Conservation (phyloP, 1,139 yeast genomes). For the Debaryomyces sp. region DNA sequence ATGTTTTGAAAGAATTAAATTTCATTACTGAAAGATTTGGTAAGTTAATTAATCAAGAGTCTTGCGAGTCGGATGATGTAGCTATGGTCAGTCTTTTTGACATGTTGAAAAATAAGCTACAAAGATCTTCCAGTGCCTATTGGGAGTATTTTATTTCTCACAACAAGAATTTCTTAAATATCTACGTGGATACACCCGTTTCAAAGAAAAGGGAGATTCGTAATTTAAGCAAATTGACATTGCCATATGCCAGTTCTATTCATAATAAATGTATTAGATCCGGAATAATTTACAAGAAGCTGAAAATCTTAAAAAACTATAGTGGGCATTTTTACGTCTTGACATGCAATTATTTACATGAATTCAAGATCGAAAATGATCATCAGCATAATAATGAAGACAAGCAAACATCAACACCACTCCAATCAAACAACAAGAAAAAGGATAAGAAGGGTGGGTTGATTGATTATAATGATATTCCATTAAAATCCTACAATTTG, state of each 20-base stretch:
- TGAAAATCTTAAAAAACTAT: slow-evolving; percentile 45
- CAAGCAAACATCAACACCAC: slow-evolving; percentile 7
- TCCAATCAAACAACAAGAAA: slow-evolving; percentile 14
- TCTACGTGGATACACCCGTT: slow-evolving; percentile 27
- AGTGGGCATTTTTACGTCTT: slow-evolving; percentile 41
- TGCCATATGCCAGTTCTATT: slow-evolving; percentile 42
- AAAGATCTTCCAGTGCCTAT: slow-evolving; percentile 27
- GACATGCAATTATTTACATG: slow-evolving; percentile 50
- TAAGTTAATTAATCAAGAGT: slow-evolving; percentile 27
- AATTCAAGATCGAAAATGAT: slow-evolving; percentile 40
- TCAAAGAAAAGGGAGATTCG: slow-evolving; percentile 36
- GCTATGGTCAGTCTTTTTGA: slow-evolving; percentile 10
- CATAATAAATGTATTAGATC: slow-evolving; percentile 50
- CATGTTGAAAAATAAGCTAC: slow-evolving; percentile 25
- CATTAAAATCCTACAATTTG: slow-evolving; percentile 46
- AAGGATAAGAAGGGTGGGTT: slow-evolving; percentile 46
- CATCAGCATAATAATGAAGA: slow-evolving; percentile 1
- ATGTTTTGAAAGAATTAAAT: slow-evolving; percentile 42
- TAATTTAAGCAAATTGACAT: slow-evolving; percentile 27
- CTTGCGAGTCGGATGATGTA: slow-evolving; percentile 13
- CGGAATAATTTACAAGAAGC: slow-evolving; percentile 47
- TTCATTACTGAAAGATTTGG: slow-evolving; percentile 38
- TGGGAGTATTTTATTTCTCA: slow-evolving; percentile 45
- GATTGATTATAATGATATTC: slow-evolving; percentile 45
- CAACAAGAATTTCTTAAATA: slow-evolving; percentile 41